phyloP scores from a whole-genome alignment of 495 filamentous ascomycete genomes.

The Penicillium macrosclerotiorum region DNA sequence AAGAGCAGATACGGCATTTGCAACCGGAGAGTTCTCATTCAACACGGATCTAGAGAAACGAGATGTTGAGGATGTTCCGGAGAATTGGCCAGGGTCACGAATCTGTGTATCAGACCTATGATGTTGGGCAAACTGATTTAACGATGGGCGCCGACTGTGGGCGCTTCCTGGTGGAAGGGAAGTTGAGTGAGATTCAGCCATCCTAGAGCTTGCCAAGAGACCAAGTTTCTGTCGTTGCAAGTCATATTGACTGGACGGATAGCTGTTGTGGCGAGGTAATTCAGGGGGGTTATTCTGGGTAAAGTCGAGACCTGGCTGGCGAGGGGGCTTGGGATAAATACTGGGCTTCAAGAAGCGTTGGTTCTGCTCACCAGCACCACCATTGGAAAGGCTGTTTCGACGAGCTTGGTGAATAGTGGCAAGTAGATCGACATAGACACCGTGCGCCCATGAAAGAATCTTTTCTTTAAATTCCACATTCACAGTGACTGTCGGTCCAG shows the following conservation, averaged over 20 bases:
- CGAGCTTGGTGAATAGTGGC: conserved; percentile 65
- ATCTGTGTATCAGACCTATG: conserved; percentile 27
- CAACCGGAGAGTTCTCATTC: conserved; percentile 34
- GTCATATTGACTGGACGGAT: conserved; percentile 40
- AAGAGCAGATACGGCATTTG: conserved; percentile 64
- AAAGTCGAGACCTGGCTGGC: conserved; percentile 48
- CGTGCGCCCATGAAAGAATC: conserved; percentile 79
- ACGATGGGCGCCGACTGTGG: conserved; percentile 26
- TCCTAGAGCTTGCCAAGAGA: conserved; percentile 6
- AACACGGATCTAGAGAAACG: conserved; percentile 32
- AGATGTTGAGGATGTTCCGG: conserved; percentile 27
- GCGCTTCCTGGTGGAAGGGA: conserved; percentile 12
- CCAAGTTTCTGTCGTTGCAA: conserved; percentile 22
- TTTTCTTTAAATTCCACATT: conserved; percentile 76
- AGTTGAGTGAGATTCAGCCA: conserved; percentile 12
- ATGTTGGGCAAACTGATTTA: conserved; percentile 29
- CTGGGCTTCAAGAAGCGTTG: conserved; percentile 48
- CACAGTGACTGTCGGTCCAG: conserved; percentile 21
- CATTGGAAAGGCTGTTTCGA: conserved; percentile 40
- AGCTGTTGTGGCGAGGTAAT: conserved; percentile 42
- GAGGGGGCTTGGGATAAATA: conserved; percentile 64
- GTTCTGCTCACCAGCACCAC: conserved; percentile 30
- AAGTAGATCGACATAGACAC: conserved; percentile 83
- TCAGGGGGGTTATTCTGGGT: conserved; percentile 27
- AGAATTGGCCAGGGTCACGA: conserved; percentile 30